phyloP scores from a whole-genome alignment of 805 yeast genomes.

The Candida easanensis region DNA sequence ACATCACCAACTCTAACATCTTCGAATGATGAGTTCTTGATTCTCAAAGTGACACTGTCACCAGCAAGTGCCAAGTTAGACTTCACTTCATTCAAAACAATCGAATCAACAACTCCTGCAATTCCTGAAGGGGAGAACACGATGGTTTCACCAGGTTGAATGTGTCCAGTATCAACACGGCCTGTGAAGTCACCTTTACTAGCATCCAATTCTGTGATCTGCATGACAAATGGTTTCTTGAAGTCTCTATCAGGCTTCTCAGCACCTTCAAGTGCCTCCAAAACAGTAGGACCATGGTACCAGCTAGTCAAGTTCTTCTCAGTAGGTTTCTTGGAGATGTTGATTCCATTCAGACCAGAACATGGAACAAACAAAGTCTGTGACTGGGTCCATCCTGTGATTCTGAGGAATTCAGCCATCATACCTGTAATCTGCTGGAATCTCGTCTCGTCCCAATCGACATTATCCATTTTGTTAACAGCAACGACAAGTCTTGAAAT shows the following conservation, averaged over 20 bases:
- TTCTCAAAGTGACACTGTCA: constrained; percentile 90
- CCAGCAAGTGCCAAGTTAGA: constrained; percentile 81
- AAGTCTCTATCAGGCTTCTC: constrained; percentile 81
- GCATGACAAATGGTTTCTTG: constrained; percentile 85
- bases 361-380: constrained; percentile 85
- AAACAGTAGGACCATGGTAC: constrained; percentile 63
- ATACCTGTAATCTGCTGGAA: constrained; percentile 76
- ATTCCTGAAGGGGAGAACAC: constrained; percentile 89
- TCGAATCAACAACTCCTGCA: constrained; percentile 87
- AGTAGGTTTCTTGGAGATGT: constrained; percentile 81
- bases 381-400: constrained; percentile 83
- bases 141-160: constrained; percentile 89
- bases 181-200: constrained; percentile 92
- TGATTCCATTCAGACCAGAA: constrained; percentile 91
- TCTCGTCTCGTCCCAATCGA: constrained; percentile 81
- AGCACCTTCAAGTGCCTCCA: constrained; percentile 81
- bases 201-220: constrained; percentile 80
- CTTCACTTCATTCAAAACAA: constrained; percentile 85
- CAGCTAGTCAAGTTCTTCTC: constrained; percentile 30
- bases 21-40: constrained; percentile 86
- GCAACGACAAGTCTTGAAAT: constrained; percentile 85
- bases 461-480: constrained; percentile 94
- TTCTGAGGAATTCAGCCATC: constrained; percentile 76
- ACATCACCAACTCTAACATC: constrained; percentile 93
- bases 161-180: constrained; percentile 89